A percentile compares a stretch with the other conserved stretches of the same genome.
Evolutionary conservation across 1,284 basidiomycete species (phyloP).

Genomic region (Acaromyces ingoldii): DNA sequence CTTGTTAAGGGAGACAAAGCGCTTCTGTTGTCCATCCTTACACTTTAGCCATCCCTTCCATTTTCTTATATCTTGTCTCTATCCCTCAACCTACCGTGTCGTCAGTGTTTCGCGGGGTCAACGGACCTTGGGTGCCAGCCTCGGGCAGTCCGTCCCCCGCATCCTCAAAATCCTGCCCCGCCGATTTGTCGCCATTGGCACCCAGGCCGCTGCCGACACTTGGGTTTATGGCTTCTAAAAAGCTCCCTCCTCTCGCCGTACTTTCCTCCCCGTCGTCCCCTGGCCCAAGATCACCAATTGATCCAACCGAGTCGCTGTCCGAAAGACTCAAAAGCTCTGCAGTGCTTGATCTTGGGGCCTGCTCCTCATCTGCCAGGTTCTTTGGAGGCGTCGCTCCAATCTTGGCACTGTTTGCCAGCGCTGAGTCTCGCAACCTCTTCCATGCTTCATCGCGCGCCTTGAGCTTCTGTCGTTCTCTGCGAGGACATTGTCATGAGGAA

Average conservation of each 20-base stretch:
- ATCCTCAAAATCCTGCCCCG: conserved; percentile 39
- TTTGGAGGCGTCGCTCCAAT: conserved; percentile 34
- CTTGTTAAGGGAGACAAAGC: neutral
- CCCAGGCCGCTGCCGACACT: conserved; percentile 13
- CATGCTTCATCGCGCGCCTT: conserved; percentile 43
- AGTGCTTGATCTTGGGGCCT: conserved; percentile 17
- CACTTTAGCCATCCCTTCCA: neutral
- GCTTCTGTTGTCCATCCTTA: neutral
- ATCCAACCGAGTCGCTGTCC: conserved; percentile 29
- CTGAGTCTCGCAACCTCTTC: conserved; percentile 38
- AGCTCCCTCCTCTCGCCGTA: conserved; percentile 6
- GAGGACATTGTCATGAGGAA: no score
- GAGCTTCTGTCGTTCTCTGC: conserved; percentile 37
- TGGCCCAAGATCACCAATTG: conserved; percentile 23
- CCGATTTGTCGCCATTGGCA: conserved; percentile 36
- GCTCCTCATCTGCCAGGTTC: conserved; percentile 32
- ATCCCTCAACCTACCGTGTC: conserved; percentile 28
- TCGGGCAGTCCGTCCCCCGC: conserved; percentile 15
- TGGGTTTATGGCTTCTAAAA: conserved; percentile 11
- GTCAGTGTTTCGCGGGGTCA: conserved; percentile 15
- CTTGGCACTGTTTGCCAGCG: conserved; percentile 37
- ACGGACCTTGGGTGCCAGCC: neutral
- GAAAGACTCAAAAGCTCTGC: conserved; percentile 23
- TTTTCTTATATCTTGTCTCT: neutral
- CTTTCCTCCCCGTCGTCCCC: conserved; percentile 12